Conservation (phyloP, 345 rosid genomes). For the Jatropha curcas region DNA sequence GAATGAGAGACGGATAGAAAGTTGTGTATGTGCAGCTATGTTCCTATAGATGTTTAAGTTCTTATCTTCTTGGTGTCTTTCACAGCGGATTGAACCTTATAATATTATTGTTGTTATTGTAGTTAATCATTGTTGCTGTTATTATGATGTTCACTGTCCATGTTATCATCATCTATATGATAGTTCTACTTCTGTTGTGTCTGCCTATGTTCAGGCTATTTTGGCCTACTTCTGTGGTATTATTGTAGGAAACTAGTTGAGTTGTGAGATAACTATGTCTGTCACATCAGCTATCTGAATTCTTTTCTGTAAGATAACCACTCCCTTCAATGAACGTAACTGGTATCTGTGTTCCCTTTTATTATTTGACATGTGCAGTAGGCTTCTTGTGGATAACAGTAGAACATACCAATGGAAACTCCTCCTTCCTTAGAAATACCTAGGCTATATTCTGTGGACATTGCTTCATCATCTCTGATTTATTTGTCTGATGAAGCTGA, state of each 20-base stretch:
- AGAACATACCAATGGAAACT: too few relatives aligned
- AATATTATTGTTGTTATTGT: not conserved
- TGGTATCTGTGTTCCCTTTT: not conserved
- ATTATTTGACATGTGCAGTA: not conserved
- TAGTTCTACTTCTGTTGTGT: not conserved
- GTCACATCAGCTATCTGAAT: not conserved
- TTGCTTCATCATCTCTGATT: not conserved
- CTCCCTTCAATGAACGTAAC: not conserved
- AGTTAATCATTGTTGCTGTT: not conserved
- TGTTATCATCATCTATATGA: not conserved
- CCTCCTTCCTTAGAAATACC: not conserved
- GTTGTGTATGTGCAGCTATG: too few relatives aligned
- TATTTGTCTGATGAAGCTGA: too few relatives aligned
- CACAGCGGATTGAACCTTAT: not conserved
- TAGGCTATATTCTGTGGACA: not conserved
- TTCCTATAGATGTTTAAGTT: too few relatives aligned
- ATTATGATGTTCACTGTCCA: not conserved
- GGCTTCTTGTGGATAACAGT: not conserved
- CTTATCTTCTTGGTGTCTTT: too few relatives aligned
- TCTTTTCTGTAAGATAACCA: not conserved
- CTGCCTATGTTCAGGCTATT: not conserved
- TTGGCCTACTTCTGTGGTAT: not conserved
- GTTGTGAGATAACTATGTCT: not conserved
- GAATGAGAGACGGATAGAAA: too few relatives aligned
- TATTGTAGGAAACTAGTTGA: not conserved